Base-by-base conservation (phyloP, 371 early-diverging fungal genomes). In the Dinochytrium kinnereticum region DNA sequence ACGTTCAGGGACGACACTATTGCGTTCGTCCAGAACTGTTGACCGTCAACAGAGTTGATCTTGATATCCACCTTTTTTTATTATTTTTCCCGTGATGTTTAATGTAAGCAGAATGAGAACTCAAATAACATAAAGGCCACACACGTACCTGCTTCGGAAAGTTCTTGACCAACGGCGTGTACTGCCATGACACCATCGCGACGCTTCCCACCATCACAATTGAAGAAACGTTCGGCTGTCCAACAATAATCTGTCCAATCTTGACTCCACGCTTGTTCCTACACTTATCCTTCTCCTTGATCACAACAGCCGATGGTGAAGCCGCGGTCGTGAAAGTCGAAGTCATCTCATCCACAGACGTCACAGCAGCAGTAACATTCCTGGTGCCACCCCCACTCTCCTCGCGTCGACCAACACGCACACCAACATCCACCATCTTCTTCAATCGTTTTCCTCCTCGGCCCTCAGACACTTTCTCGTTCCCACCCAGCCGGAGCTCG, bases 11-110 rank as follows among this genome's bases (percentile, higher is more conserved):
- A 31, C 7, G 15, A 7, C 19, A 68, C 69, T 36, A 73, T 17
- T 3, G 39, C 17, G n/a, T 30, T 40, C 24, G 50, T 36, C 30
- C 28, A 67, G 28, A n/a, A 40, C 37, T 68, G 51, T 13, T 17
- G 15, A 5, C 61, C 51, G 57, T 37, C 55, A 19, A 30, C 68
- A 26, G 38, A 30, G 31, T 59, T 51, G 37, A 73, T 40, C 38
- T 61, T 57, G 17, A 73, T 73, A 55, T 73, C 74, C 13, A 71
- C 72, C 72, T 64, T n/a, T n/a, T n/a, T n/a, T n/a, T n/a, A 59
- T 13, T 19, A 38, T 26, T 5, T 26, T 1, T 26, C 44, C 19
- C 26, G 38, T n/a, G n/a, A n/a, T n/a, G n/a, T n/a, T n/a, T n/a
- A n/a, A 37, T 26, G 24, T n/a, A 51, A 28, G 50, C 19, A 24